Evolutionary conservation across 2,329 filamentous ascomycete species (phyloP).

Genomic region (Juglanconis juglandina): DNA sequence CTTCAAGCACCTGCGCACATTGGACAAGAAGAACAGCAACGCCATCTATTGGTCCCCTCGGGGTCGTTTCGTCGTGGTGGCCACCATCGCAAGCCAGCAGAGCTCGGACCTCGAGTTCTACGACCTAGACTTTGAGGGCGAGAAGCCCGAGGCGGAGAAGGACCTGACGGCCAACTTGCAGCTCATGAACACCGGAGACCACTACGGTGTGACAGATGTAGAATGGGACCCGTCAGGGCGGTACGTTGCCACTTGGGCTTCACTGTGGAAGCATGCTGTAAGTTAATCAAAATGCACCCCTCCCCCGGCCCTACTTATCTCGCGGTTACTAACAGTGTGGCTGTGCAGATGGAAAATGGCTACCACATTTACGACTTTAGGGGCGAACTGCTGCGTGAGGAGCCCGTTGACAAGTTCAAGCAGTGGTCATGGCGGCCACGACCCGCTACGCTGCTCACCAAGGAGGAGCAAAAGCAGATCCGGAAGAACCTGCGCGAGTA

Average conservation of each 20-base stretch:
- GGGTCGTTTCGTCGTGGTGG: conserved; percentile 91
- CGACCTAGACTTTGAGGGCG: conserved; percentile 96
- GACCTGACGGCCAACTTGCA: conserved; percentile 92
- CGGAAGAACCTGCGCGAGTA: conserved; percentile 99
- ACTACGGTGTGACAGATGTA: conserved; percentile 96
- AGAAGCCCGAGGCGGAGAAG: conserved; percentile 90
- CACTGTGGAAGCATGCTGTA: conserved; percentile 93
- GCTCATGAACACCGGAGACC: conserved; percentile 88
- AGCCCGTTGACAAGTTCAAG: conserved; percentile 95
- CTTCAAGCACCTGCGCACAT: conserved; percentile 91
- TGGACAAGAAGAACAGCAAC: conserved; percentile 99
- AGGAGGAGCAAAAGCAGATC: conserved; percentile 96
- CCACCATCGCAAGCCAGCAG: conserved; percentile 87
- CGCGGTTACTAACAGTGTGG: conserved; percentile 9
- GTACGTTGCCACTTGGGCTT: conserved; percentile 90
- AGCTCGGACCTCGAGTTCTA: conserved; percentile 96
- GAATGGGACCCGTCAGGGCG: conserved; percentile 97
- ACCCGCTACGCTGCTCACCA: conserved; percentile 83
- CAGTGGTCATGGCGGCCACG: conserved; percentile 94
- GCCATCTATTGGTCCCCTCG: conserved; percentile 98
- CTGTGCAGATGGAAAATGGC: conserved; percentile 88
- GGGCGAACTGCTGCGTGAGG: conserved; percentile 83
- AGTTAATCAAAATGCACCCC: conserved; percentile 34
- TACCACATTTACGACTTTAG: conserved; percentile 98
- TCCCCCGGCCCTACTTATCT: conserved; percentile 8